Evolutionary conservation across 108 stramenopile genomes (phyloP), one percentile per base, ranked within the genome.

Genomic region (Nitzschia palea): DNA sequence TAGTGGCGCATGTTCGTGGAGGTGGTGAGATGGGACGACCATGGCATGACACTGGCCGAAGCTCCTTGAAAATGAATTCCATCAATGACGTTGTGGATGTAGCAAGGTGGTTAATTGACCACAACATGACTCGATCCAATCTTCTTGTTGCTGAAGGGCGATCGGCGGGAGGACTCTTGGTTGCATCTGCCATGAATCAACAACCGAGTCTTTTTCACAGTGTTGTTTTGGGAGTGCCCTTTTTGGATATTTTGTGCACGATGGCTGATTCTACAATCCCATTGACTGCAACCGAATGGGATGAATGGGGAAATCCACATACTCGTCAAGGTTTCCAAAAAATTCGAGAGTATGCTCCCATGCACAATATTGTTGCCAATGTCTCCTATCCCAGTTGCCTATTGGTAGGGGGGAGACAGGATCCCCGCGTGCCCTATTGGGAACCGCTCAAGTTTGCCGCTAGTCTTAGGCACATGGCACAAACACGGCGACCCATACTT

Each of bases 1-100:
- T 95, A 55, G 87, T 95, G 62, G 97, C 97, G 44, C 97, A 98
- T 65, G 96, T 98, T 65, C 87, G 97, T 27, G 97, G 96, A 47
- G 97, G 97, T 5, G 95, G 95, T 14, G 95, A 96, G 60, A 94
- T 87, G 47, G 97, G 95, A 0, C 91, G 91, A 1, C 25, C 47
- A 8, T 95, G 95, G 95, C 98, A 98, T 22, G 4, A 34, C 44
- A 73, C 82, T 35, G 91, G 80, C n/a, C 94, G 91, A 67, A 87
- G 88, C 60, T 65, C 82, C 44, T 67, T 80, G 29, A 97, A 97
- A 79, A 81, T 74, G 57, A 97, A 95, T 68, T 87, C 93, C 1
- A 94, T 95, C 66, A 59, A 85, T 55, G 96, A 97, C 67, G 95
- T 97, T 55, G 78, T 88, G 27, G 93, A 88, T 45, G 74, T 85